Conservation (phyloP, 768 basidiomycete genomes). For the Lactarius hatsudake region DNA sequence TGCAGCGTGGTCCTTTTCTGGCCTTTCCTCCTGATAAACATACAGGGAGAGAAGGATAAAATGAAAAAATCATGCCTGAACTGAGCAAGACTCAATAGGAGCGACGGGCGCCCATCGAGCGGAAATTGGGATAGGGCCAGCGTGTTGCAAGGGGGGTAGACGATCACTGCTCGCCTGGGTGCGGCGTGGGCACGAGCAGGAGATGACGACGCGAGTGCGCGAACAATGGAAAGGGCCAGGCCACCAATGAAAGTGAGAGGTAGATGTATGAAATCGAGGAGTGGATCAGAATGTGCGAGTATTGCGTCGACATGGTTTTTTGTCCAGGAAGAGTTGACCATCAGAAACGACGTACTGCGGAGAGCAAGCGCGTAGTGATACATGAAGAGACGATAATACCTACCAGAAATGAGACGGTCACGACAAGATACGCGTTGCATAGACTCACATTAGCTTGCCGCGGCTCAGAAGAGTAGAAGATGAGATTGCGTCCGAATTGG, state of each 20-base stretch:
- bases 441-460: slow-evolving; percentile 61
- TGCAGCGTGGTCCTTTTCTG: slow-evolving; percentile 89
- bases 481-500: slow-evolving; percentile 58
- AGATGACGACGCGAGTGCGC: not conserved
- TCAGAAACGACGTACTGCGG: slow-evolving; percentile 66
- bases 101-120: slow-evolving; percentile 51
- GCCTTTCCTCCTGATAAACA: slow-evolving; percentile 44
- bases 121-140: slow-evolving; percentile 59
- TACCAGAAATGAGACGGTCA: slow-evolving; percentile 32
- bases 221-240: not conserved
- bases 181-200: slow-evolving; percentile 7
- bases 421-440: not conserved
- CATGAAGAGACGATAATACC: slow-evolving; percentile 90
- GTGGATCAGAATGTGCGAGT: slow-evolving; percentile 51
- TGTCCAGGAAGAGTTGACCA: slow-evolving; percentile 98
- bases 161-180: slow-evolving; percentile 44
- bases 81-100: slow-evolving; percentile 87
- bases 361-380: slow-evolving; percentile 76
- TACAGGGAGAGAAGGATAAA: not conserved
- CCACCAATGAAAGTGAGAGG: slow-evolving; percentile 11
- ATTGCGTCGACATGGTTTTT: slow-evolving; percentile 78
- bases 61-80: slow-evolving; percentile 62
- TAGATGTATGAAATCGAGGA: slow-evolving; percentile 46
- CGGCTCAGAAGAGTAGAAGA: slow-evolving; percentile 51
- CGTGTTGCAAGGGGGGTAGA: slow-evolving; percentile 94